Conservation (phyloP, 1,284 basidiomycete species). For the Bjerkandera adusta region DNA sequence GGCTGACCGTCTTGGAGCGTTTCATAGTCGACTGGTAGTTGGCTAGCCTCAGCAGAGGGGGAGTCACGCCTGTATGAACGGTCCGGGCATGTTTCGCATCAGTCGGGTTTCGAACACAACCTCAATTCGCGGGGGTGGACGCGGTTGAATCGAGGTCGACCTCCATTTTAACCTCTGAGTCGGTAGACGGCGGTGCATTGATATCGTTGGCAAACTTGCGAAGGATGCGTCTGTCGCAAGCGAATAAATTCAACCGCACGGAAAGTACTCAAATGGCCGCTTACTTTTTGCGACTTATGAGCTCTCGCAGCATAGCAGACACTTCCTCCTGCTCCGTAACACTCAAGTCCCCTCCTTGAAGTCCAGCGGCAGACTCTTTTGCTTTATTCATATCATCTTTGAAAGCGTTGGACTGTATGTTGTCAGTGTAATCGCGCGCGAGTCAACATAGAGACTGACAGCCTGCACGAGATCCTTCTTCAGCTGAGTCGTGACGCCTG, state of each 20-base stretch:
- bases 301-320: conserved; percentile 56
- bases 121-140: conserved; percentile 38
- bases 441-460: conserved; percentile 36
- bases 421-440: neutral
- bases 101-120: too few relatives aligned
- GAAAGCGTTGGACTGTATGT: conserved; percentile 60
- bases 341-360: conserved; percentile 66
- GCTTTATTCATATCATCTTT: conserved; percentile 54
- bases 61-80: too few relatives aligned
- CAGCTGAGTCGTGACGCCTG: conserved; percentile 21
- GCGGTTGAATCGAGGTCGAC: conserved; percentile 48
- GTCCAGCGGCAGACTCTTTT: conserved; percentile 48
- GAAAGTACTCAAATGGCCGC: neutral
- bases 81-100: too few relatives aligned
- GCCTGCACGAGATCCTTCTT: conserved; percentile 64
- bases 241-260: neutral
- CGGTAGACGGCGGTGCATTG: conserved; percentile 20
- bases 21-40: too few relatives aligned
- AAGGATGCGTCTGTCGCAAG: conserved; percentile 37
- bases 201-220: conserved; percentile 36
- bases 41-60: too few relatives aligned
- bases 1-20: too few relatives aligned
- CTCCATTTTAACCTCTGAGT: conserved; percentile 39
- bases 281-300: conserved; percentile 60
- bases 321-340: conserved; percentile 65